Conservation (phyloP, 2,329 filamentous ascomycete genomes). For the Drechslerella stenobrocha region DNA sequence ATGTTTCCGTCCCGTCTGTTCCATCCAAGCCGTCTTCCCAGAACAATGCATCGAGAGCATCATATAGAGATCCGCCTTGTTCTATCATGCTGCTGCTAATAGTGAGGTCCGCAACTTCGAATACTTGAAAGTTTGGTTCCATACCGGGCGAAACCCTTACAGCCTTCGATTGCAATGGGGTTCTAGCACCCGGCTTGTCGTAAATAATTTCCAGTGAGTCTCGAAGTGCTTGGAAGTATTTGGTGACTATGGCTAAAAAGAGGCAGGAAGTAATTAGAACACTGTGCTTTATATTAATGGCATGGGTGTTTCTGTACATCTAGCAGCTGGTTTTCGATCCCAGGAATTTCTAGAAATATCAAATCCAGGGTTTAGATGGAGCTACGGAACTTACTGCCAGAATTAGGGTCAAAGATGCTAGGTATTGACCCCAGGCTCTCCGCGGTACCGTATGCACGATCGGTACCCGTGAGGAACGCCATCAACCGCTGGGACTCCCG, state of each 20-base stretch:
- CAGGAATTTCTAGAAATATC: too few species aligned
- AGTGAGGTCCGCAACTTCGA: slow-evolving; percentile 46
- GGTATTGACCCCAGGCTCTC: slow-evolving; percentile 49
- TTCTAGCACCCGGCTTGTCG: slow-evolving; percentile 31
- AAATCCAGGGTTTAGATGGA: too few species aligned
- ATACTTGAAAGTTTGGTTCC: slow-evolving; percentile 45
- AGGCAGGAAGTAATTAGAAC: background rate
- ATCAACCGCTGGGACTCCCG: slow-evolving; percentile 52
- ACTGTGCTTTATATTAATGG: background rate
- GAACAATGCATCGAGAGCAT: slow-evolving; percentile 50
- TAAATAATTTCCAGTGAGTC: slow-evolving; percentile 26
- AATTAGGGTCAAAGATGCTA: slow-evolving; percentile 36
- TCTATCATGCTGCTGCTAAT: slow-evolving; percentile 20
- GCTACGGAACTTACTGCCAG: slow-evolving; percentile 32
- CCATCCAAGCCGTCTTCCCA: slow-evolving; percentile 37
- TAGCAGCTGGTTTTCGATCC: too few species aligned
- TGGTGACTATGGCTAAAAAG: slow-evolving; percentile 37
- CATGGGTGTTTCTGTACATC: too few species aligned
- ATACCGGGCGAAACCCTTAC: slow-evolving; percentile 31
- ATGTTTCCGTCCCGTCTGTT: slow-evolving; percentile 39
- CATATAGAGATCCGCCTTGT: slow-evolving; percentile 49
- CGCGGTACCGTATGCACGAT: slow-evolving; percentile 52
- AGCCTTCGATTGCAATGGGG: slow-evolving; percentile 38
- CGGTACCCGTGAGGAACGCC: slow-evolving; percentile 52
- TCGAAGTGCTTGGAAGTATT: slow-evolving; percentile 46